Evolutionary conservation across 352 stramenopile genomes (phyloP), one percentile per base, ranked within the genome.

Genomic region (Phytophthora pinifolia): DNA sequence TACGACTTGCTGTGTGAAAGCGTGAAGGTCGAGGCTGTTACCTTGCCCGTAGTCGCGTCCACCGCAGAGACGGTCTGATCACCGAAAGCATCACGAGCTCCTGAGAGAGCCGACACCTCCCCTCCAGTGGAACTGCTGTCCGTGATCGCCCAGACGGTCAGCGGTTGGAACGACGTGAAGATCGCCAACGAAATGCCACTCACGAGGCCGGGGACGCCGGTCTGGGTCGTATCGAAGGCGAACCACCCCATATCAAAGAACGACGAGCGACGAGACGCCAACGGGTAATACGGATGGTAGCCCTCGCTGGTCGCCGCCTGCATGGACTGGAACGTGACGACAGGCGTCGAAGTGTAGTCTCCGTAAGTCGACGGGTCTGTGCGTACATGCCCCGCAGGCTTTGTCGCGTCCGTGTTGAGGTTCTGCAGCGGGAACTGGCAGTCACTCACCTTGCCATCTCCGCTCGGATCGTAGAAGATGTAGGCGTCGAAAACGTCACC

Each of bases 211-310:
- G 70, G 53, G 3, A 62, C 54, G 10, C 75, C 71, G 0, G 64
- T 72, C 12, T 80, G 57, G 4, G 44, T 68, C n/a, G 74, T 79
- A 44, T 89, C 67, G 53, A 76, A 96, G 34, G 52, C 30, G 25
- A 97, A 80, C 87, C 86, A 97, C 8, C 86, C 72, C 50, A 66
- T 83, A 54, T 96, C 68, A 68, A 95, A 98, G 61, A 97, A 98
- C 1, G 84, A 86, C 15, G 86, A 96, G n/a, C 82, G 83, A 20
- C 85, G 83, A 7, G 73, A 61, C 22, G 67, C 59, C 57, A 94
- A 88, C 3, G 92, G 92, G 17, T 96, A 91, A 70, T 97, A 98
- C 33, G 87, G 81, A 41, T 69, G 89, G 59, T 89, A 98, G 1
- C 76, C 79, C 9, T 62, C 45, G 2, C 50, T 49, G 41, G 55